Evolutionary conservation across 345 rosid species (phyloP).

Genomic region (Ailanthus altissimus): DNA sequence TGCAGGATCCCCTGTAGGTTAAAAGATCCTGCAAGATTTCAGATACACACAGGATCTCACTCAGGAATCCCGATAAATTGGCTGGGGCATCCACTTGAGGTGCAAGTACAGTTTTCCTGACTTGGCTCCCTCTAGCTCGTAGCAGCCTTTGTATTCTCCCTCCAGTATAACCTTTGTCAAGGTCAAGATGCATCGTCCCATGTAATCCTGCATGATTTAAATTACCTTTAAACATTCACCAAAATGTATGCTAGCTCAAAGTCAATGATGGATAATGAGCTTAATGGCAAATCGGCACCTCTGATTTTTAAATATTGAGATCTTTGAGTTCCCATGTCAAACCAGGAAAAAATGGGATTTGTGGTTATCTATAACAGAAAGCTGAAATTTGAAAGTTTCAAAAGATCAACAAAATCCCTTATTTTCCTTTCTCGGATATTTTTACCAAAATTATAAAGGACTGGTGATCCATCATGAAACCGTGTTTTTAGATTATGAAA

Average conservation of each 20-base stretch:
- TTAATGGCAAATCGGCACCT: background rate
- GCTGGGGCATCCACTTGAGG: slow-evolving; percentile 94
- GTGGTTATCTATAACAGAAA: background rate
- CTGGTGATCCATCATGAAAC: background rate
- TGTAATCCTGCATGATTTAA: slow-evolving; percentile 61
- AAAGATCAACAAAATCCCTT: background rate
- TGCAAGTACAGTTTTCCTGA: slow-evolving; percentile 63
- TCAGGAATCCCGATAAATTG: slow-evolving; percentile 76
- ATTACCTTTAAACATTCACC: background rate
- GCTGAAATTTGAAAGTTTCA: background rate
- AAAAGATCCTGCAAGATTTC: background rate
- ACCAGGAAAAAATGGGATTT: background rate
- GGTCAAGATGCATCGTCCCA: slow-evolving; percentile 97
- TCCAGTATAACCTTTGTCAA: slow-evolving; percentile 90
- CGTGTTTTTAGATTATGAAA: background rate
- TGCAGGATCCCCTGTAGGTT: background rate
- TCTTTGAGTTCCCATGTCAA: background rate
- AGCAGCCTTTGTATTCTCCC: slow-evolving; percentile 74
- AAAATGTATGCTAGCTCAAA: background rate
- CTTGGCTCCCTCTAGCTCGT: slow-evolving; percentile 64
- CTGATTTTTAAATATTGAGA: background rate
- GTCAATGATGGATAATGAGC: background rate
- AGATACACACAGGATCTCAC: background rate
- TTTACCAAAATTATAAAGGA: background rate
- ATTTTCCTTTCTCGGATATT: background rate